Evolutionary conservation across 2,329 filamentous ascomycete species (phyloP), one percentile per base, ranked within the genome.

Genomic region (Fusarium udum): DNA sequence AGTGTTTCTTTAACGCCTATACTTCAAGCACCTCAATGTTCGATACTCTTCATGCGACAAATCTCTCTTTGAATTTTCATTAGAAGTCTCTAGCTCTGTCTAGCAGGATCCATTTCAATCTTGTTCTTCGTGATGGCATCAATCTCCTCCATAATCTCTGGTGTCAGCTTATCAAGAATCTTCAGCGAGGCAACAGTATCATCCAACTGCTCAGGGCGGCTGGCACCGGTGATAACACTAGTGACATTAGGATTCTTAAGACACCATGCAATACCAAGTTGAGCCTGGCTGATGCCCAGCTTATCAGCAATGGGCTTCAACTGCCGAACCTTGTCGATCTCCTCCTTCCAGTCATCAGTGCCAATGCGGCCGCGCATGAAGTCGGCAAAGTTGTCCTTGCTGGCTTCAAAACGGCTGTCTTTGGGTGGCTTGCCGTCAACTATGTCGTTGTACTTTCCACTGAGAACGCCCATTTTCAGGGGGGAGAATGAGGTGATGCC

Each of bases 401-500:
- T 88, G 73, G 84, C 87, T 51, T 86, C 88, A 76, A 88, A 91
- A 22, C 88, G 87, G 32, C 86, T 90, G 74, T 87, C 87, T 51
- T 87, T 84, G 10, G 89, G 88, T 26, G 90, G 85, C 52, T 78
- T 66, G 53, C 86, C 79, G 48, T 83, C 80, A 15, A 90, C 82
- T 2, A 85, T 85, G 46, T 85, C 83, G 59, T 90, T 91, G 82
- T 92, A 92, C 81, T 92, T 92, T 37, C 91, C 91, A 1, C 88
- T 90, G 59, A 92, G 81, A 56, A 92, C 81, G 6, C 91, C 91
- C 45, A 82, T 81, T 69, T 83, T 83, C 72, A 92, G 83, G 4
- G 90, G 90, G n/a, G 85, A 87, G 80, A 87, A 92, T 40, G 87
- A 87, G 4, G 91, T 92, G 53, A 92, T 81, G 4, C 90, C 91